Percentiles rank a stretch among this genome's conserved stretches.
Conservation (phyloP, 768 basidiomycete species). For the Trametes cinnabarina region DNA sequence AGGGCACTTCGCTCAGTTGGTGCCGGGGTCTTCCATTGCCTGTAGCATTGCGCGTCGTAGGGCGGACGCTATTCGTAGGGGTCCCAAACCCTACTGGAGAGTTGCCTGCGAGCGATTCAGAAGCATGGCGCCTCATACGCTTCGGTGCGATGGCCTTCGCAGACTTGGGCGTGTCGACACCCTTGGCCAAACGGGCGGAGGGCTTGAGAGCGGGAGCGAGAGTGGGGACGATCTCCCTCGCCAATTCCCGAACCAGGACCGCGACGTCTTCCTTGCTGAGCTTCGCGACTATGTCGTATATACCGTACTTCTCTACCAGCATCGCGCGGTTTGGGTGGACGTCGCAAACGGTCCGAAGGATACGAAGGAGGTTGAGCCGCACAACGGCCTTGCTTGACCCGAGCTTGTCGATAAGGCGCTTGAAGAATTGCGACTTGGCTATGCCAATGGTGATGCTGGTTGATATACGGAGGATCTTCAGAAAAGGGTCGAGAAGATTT, state of each 20-base stretch:
- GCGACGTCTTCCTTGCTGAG: slow-evolving; percentile 86
- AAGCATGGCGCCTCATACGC: slow-evolving; percentile 63
- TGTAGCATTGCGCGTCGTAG: slow-evolving; percentile 31
- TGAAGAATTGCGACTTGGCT: slow-evolving; percentile 82
- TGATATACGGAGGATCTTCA: slow-evolving; percentile 88
- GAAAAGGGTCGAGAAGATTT: slow-evolving; percentile 85
- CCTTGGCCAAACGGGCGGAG: slow-evolving; percentile 32
- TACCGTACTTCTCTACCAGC: slow-evolving; percentile 78
- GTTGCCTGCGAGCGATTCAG: slow-evolving; percentile 53
- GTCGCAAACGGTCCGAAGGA: slow-evolving; percentile 84
- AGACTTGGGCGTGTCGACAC: slow-evolving; percentile 38
- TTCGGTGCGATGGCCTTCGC: slow-evolving; percentile 56
- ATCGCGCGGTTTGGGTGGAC: slow-evolving; percentile 82
- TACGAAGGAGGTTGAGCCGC: slow-evolving; percentile 83
- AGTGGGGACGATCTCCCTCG: slow-evolving; percentile 79
- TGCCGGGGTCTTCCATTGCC: slow-evolving; percentile 46
- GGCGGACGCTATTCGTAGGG: slow-evolving; percentile 6
- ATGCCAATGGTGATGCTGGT: slow-evolving; percentile 70
- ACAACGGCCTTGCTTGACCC: slow-evolving; percentile 80
- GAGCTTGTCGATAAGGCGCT: slow-evolving; percentile 81
- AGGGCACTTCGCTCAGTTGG: slow-evolving; percentile 61
- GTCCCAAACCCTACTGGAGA: slow-evolving; percentile 20
- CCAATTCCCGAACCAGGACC: slow-evolving; percentile 86
- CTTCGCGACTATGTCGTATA: slow-evolving; percentile 76
- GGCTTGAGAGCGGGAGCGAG: slow-evolving; percentile 72